These are phyloP conservation scores for Extremus antarcticus DNA, from an alignment of 495 filamentous ascomycete species.

Conservation along the genomic window DNA sequence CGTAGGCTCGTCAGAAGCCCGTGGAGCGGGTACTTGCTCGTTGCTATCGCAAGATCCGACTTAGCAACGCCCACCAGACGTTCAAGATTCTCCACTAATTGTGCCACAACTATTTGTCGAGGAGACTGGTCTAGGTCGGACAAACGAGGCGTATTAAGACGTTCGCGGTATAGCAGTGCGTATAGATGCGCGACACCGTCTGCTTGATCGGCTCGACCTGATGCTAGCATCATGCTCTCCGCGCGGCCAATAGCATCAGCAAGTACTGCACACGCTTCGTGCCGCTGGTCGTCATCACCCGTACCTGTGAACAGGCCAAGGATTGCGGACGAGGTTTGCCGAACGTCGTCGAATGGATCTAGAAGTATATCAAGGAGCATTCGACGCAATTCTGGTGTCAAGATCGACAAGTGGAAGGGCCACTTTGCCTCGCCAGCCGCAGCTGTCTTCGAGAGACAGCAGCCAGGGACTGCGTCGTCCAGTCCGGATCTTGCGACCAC, in stretches of 20 bases:
- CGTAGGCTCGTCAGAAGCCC: constrained; percentile 38
- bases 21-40: constrained; percentile 30
- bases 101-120: constrained; percentile 4
- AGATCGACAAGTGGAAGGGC: constrained; percentile 45
- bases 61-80: constrained; percentile 20
- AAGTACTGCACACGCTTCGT: constrained; percentile 1
- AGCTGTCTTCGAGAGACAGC: constrained; percentile 25
- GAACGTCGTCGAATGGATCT: constrained; percentile 88
- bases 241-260: constrained; percentile 36
- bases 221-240: constrained; percentile 45
- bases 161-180: constrained; percentile 13
- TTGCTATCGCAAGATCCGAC: constrained; percentile 20
- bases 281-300: background rate
- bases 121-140: background rate
- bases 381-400: constrained; percentile 38
- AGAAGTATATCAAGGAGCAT: constrained; percentile 65
- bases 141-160: background rate
- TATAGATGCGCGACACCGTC: constrained; percentile 62
- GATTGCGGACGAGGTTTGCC: constrained; percentile 50
- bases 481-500: constrained; percentile 50
- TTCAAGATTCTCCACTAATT: constrained; percentile 15
- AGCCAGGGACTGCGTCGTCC: constrained; percentile 21
- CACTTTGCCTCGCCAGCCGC: constrained; percentile 33
- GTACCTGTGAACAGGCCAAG: constrained; percentile 26
- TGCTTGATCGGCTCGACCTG: constrained; percentile 73